Evolutionary conservation across 176 grass and related monocot species (phyloP), one percentile per base, ranked within the genome.

Genomic region (Tillandsia fasciculata): DNA sequence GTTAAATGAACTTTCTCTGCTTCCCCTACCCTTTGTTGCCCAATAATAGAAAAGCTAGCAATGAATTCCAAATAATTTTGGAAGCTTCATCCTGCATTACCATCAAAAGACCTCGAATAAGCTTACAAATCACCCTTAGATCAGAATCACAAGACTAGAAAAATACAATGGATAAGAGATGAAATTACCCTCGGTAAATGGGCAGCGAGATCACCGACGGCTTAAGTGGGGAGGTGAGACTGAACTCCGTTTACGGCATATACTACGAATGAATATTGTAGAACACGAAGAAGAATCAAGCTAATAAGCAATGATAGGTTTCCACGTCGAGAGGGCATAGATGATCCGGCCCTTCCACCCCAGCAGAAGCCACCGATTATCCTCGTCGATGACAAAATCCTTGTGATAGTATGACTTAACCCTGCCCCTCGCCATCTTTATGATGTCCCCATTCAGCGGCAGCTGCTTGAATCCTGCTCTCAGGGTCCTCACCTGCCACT

Each of bases 311-410:
- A 0, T 23, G 18, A 22, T 67, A 51, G 94, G 65, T 77, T 85
- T 90, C 94, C 94, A 99, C 24, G 94, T 83, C 1, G 94, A 93
- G 2, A 93, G 74, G 0, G 94, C 89, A 12, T 79, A 79, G 27
- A 93, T 22, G 56, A 99, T 82, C 26, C 94, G 89, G 15, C 94
- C 94, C 67, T 99, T 99, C 94, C 94, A 99, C 20, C 94, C 94
- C 81, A 81, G 89, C 78, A 99, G 74, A 67, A 93, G 70, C 94
- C 94, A 99, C 64, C 51, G 67, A 72, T 85, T 82, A 65, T 88
- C 89, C 49, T 93, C 86, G 3, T 99, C 89, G 28, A 90, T 83
- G 18, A 93, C 49, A 70, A 90, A 99, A 78, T 99, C 73, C 66
- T 87, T 87, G 78, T 99, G 86, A 70, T 99, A 99, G 78, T 77